phyloP scores from a whole-genome alignment of 331 rosid genomes.

The Cydonia oblonga region DNA sequence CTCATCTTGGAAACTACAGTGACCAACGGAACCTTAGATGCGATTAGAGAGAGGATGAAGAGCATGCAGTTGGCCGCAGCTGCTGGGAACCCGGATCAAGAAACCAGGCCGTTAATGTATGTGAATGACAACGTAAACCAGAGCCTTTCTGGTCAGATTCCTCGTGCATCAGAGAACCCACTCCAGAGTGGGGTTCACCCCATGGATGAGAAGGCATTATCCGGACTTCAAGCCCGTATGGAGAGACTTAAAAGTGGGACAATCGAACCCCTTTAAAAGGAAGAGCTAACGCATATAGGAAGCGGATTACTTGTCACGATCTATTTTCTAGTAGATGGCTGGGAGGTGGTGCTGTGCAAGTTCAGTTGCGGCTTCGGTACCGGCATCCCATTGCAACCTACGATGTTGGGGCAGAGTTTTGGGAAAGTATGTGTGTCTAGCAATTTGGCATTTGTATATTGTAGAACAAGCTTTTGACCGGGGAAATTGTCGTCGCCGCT shows the following conservation, averaged over 20 bases:
- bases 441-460: slow-evolving; percentile 14
- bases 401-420: slow-evolving; percentile 1
- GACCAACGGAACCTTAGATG: slow-evolving; percentile 85
- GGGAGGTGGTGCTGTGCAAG: background rate
- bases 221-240: slow-evolving; percentile 99
- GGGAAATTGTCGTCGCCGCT: background rate
- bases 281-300: background rate
- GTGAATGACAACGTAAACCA: slow-evolving; percentile 51
- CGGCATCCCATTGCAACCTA: background rate
- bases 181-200: slow-evolving; percentile 70
- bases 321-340: background rate
- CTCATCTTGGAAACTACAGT: slow-evolving; percentile 37
- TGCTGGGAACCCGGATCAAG: slow-evolving; percentile 54
- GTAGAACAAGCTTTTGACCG: background rate
- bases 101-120: slow-evolving; percentile 41
- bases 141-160: slow-evolving; percentile 42
- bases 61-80: slow-evolving; percentile 88
- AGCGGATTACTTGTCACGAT: background rate
- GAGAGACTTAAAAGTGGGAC: slow-evolving; percentile 95
- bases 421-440: slow-evolving; percentile 4
- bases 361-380: background rate
- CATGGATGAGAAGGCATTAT: slow-evolving; percentile 86
- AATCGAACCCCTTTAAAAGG: slow-evolving; percentile 44
- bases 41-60: slow-evolving; percentile 92
- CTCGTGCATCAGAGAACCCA: slow-evolving; percentile 52